Percentiles rank a stretch among this genome's conserved stretches.
These are phyloP conservation scores for Teunomyces funiuensis DNA, from an alignment of 805 yeast species.

Conservation along the genomic window DNA sequence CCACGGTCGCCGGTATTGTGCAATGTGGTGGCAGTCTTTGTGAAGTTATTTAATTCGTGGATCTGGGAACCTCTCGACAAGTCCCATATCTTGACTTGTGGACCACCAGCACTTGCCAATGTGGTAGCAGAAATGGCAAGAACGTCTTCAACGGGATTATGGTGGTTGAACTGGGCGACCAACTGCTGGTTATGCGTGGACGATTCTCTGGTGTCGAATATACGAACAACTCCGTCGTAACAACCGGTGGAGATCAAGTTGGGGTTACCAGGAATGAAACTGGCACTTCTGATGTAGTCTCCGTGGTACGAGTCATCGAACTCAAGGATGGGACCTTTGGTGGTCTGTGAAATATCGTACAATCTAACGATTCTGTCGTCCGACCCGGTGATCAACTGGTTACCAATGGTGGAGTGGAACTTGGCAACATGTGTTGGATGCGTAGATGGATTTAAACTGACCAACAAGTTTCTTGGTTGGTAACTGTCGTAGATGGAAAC, in stretches of 20 bases:
- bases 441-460: slow-evolving; percentile 76
- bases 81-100: slow-evolving; percentile 88
- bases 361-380: slow-evolving; percentile 87
- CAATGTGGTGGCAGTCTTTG: slow-evolving; percentile 88
- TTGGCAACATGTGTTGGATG: slow-evolving; percentile 93
- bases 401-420: slow-evolving; percentile 76
- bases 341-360: slow-evolving; percentile 80
- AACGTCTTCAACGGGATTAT: slow-evolving; percentile 81
- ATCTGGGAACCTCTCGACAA: slow-evolving; percentile 72
- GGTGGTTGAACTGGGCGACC: slow-evolving; percentile 65
- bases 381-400: slow-evolving; percentile 80
- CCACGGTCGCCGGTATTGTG: slow-evolving; percentile 73
- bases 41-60: slow-evolving; percentile 79
- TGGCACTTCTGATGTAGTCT: slow-evolving; percentile 85
- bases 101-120: slow-evolving; percentile 77
- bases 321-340: slow-evolving; percentile 65
- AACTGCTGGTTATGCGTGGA: slow-evolving; percentile 38
- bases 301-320: slow-evolving; percentile 65
- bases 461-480: slow-evolving; percentile 74
- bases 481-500: slow-evolving; percentile 88
- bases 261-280: slow-evolving; percentile 71
- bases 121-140: slow-evolving; percentile 74
- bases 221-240: slow-evolving; percentile 82
- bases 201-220: slow-evolving; percentile 73
- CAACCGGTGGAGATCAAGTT: slow-evolving; percentile 89